Conservation (phyloP, 2,329 filamentous ascomycete genomes). For the Pyrenochaeta sp. region DNA sequence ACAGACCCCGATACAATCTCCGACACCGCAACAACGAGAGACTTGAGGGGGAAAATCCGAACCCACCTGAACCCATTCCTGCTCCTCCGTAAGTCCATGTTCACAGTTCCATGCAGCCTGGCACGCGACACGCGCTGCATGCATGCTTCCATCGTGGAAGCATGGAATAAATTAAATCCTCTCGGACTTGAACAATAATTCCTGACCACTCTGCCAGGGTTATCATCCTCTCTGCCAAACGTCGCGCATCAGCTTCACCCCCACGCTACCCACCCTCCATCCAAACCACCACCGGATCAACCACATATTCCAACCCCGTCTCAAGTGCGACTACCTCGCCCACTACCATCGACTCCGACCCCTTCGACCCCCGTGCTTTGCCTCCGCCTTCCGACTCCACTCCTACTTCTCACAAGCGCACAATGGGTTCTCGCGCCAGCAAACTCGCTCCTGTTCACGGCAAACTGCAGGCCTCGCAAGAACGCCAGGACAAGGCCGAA, state of each 20-base stretch:
- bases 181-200: too few relatives aligned
- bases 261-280: conserved; percentile 2
- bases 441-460: conserved; percentile 26
- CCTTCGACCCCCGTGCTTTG: neutral
- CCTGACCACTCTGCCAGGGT: too few relatives aligned
- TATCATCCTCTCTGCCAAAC: conserved; percentile 26
- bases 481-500: conserved; percentile 40
- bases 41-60: neutral
- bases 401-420: neutral
- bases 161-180: too few relatives aligned
- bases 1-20: conserved; percentile 14
- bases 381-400: neutral
- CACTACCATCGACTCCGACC: neutral
- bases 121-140: conserved; percentile 6
- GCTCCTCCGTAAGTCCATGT: conserved; percentile 21
- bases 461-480: conserved; percentile 33
- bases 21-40: conserved; percentile 5
- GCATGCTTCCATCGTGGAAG: conserved; percentile 7
- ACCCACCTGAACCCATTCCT: conserved; percentile 20
- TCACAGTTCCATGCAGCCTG: neutral
- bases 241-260: conserved; percentile 13
- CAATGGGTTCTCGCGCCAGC: conserved; percentile 41
- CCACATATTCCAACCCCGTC: conserved; percentile 1
- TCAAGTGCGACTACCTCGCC: neutral
- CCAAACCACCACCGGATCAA: neutral